Percentiles rank a stretch among this genome's conserved stretches.
phyloP scores from a whole-genome alignment of 257 asterid species.

The Salvia rosmarinus region DNA sequence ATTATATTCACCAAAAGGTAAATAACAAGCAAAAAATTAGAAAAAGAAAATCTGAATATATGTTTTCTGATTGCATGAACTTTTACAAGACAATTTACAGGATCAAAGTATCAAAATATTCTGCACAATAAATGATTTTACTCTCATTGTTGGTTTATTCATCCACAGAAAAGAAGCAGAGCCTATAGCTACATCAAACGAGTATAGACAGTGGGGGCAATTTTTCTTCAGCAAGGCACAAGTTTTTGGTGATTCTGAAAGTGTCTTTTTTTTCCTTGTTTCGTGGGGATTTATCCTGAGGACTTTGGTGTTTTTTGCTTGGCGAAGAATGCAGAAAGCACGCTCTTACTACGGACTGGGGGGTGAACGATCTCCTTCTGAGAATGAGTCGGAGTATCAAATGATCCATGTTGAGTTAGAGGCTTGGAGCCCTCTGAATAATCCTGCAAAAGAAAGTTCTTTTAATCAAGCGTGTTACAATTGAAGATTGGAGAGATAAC shows the following conservation, averaged over 20 bases:
- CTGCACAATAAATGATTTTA: slow-evolving; percentile 11
- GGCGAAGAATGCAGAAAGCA: slow-evolving; percentile 71
- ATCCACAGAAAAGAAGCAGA: slow-evolving; percentile 5
- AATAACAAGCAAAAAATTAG: background rate
- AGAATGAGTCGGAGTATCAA: slow-evolving; percentile 42
- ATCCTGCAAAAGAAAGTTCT: slow-evolving; percentile 49
- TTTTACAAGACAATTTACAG: slow-evolving; percentile 27
- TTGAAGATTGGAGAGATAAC: background rate
- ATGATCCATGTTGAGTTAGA: slow-evolving; percentile 55
- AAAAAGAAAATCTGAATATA: background rate
- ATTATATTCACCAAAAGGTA: background rate
- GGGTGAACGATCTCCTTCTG: slow-evolving; percentile 46
- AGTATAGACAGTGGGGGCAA: slow-evolving; percentile 24
- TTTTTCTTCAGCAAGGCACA: slow-evolving; percentile 18
- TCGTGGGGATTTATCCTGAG: slow-evolving; percentile 38
- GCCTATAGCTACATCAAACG: slow-evolving; percentile 20
- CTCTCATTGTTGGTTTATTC: slow-evolving; percentile 2
- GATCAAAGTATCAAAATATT: slow-evolving; percentile 11
- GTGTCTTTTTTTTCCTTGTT: background rate
- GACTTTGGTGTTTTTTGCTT: slow-evolving; percentile 66
- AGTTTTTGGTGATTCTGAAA: slow-evolving; percentile 11
- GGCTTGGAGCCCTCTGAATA: slow-evolving; percentile 54
- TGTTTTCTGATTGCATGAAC: background rate
- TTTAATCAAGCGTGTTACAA: background rate
- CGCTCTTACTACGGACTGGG: slow-evolving; percentile 66